Evolutionary conservation across 768 basidiomycete species (phyloP).

Genomic region (Mycena venus): DNA sequence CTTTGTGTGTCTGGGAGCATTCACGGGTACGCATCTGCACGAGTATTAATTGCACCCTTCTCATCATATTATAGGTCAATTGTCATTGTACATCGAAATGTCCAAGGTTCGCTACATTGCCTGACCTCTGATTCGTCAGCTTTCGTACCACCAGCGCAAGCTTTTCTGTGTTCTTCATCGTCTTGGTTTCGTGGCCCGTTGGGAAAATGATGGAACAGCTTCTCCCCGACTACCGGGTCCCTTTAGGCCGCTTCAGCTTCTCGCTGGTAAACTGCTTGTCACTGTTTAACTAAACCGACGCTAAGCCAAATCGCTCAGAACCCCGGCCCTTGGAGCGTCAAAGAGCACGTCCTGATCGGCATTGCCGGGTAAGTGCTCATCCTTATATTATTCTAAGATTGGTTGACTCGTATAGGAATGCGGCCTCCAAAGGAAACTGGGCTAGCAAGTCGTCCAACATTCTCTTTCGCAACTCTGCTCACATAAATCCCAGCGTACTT

Average conservation of each 20-base stretch:
- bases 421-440: neutral
- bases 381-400: too few species aligned
- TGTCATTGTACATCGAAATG: neutral
- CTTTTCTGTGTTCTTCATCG: constrained; percentile 14
- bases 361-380: constrained; percentile 19
- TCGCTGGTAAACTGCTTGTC: neutral
- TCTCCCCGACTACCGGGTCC: neutral
- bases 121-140: neutral
- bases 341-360: constrained; percentile 54
- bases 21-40: neutral
- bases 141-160: constrained; percentile 6
- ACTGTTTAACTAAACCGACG: neutral
- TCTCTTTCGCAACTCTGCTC: neutral
- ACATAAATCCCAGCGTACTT: neutral
- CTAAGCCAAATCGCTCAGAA: constrained; percentile 34
- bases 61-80: neutral
- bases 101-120: neutral
- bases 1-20: neutral
- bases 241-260: neutral
- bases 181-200: constrained; percentile 4
- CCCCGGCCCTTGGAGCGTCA: constrained; percentile 61
- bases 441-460: neutral
- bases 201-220: constrained; percentile 7
- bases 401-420: neutral
- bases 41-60: neutral